Base-by-base conservation (phyloP, 768 basidiomycete species). In the Leccinum subgranulosum region DNA sequence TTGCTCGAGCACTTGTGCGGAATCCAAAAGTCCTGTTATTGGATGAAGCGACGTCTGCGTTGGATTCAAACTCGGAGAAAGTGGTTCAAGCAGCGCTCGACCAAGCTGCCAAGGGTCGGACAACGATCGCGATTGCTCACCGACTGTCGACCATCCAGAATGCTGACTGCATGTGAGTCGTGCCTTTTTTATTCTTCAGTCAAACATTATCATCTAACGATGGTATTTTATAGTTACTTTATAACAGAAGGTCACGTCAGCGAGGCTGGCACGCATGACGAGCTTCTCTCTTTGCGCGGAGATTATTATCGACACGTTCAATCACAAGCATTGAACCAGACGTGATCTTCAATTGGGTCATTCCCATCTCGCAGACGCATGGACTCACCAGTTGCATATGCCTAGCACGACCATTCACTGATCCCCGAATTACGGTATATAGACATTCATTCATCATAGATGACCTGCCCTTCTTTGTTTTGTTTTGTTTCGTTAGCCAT, bases 41-140 rank as follows among this genome's bases (percentile, higher is more conserved):
- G 59, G 92, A 94, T 70, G 92, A 95, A 75, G 92, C 92, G 6
- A 94, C 92, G 1, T 93, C 91, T 45, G 93, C 94, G 1, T 81
- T 97, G 29, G 94, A 96, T 69, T 92, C 90, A 9, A 87, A 86
- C 66, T 92, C 90, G 21, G 95, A 97, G 74, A 92, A 92, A 71
- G 88, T 98, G 51, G 97, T 99, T 9, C 96, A 98, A 67, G 88
- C 83, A 6, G 97, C 96, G 4, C 81, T 99, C 25, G 97, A 98
- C 73, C 82, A 85, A 67, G 97, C 95, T 6, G 87, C 94, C 3
- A 90, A 85, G 75, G 95, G 94, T 39, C 83, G 96, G 56, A 96
- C 95, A 7, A 97, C 94, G 8, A 88, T 95, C 58, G 90, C 95
- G 15, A 96, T 99, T 60, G 96, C 96, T 3, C 97, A 98, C 75